phyloP scores from a whole-genome alignment of 768 basidiomycete species.

The Inosperma sp. region DNA sequence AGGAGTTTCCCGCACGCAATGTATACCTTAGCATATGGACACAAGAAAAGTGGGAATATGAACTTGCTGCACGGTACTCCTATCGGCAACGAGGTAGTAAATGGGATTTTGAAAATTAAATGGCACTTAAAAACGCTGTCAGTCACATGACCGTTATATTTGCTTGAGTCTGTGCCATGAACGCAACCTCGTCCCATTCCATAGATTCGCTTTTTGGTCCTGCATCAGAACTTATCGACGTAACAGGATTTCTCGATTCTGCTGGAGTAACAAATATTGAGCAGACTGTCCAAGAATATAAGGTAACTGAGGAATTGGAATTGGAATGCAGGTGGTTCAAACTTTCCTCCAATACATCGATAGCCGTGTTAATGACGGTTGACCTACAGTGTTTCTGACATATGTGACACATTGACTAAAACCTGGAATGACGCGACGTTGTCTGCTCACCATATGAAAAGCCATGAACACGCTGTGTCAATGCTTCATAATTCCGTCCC shows the following conservation, averaged over 20 bases:
- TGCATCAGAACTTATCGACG: constrained; percentile 49
- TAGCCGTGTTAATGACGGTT: neutral
- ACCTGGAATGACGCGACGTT: constrained; percentile 53
- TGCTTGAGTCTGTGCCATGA: constrained; percentile 17
- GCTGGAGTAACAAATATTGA: constrained; percentile 22
- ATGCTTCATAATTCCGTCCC: constrained; percentile 27
- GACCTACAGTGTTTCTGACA: constrained; percentile 45
- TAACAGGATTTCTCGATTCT: constrained; percentile 42
- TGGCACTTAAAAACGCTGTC: constrained; percentile 2
- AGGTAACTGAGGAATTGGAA: constrained; percentile 22
- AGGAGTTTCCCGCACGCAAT: too few species aligned
- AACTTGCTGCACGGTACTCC: too few species aligned
- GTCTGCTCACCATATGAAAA: constrained; percentile 51
- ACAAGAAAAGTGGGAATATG: too few species aligned
- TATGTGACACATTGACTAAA: constrained; percentile 40
- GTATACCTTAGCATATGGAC: too few species aligned
- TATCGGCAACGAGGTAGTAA: too few species aligned
- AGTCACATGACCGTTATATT: neutral
- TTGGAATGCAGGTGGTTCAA: constrained; percentile 40
- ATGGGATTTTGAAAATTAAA: too few species aligned
- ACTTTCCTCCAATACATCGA: constrained; percentile 8
- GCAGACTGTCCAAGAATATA: constrained; percentile 1
- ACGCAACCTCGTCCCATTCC: constrained; percentile 25
- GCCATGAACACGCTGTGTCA: constrained; percentile 45
- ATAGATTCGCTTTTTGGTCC: constrained; percentile 60